Percentiles rank a stretch among this genome's conserved stretches.
Conservation (phyloP, 1,284 basidiomycete species). For the Cutaneotrichosporon cavernicola region DNA sequence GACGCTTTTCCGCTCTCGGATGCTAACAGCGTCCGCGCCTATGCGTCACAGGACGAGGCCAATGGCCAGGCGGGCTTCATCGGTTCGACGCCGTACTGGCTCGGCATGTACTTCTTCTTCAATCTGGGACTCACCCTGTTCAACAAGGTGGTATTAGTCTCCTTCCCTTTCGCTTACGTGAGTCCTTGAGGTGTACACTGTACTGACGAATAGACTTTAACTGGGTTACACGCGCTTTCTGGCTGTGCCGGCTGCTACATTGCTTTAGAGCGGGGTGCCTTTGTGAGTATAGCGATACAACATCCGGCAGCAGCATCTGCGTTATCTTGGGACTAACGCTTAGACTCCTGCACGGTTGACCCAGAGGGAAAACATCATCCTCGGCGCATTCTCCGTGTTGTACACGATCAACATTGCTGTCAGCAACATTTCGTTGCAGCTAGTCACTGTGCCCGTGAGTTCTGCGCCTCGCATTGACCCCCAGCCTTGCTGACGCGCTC, state of each 20-base stretch:
- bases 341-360: conserved; percentile 61
- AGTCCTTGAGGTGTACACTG: conserved; percentile 26
- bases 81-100: conserved; percentile 59
- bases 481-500: not conserved
- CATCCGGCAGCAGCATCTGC: not conserved
- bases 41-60: not conserved
- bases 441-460: conserved; percentile 87
- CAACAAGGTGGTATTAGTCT: conserved; percentile 84
- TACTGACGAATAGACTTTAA: conserved; percentile 60
- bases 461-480: too few relatives aligned
- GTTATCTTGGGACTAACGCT: conserved; percentile 3
- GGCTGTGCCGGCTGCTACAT: conserved; percentile 75
- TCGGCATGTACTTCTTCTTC: conserved; percentile 78
- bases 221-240: conserved; percentile 79
- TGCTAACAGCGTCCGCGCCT: not conserved
- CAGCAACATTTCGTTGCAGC: conserved; percentile 79
- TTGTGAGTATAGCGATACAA: conserved; percentile 51
- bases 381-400: conserved; percentile 76
- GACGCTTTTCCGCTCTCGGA: not conserved
- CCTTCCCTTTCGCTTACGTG: conserved; percentile 85
- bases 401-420: conserved; percentile 91
- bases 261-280: conserved; percentile 63
- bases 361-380: conserved; percentile 61
- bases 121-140: conserved; percentile 86
- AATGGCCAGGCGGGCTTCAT: conserved; percentile 21